Evolutionary conservation across 2,329 filamentous ascomycete species (phyloP), one percentile per base, ranked within the genome.

Genomic region (Rasamsonia emersonii): DNA sequence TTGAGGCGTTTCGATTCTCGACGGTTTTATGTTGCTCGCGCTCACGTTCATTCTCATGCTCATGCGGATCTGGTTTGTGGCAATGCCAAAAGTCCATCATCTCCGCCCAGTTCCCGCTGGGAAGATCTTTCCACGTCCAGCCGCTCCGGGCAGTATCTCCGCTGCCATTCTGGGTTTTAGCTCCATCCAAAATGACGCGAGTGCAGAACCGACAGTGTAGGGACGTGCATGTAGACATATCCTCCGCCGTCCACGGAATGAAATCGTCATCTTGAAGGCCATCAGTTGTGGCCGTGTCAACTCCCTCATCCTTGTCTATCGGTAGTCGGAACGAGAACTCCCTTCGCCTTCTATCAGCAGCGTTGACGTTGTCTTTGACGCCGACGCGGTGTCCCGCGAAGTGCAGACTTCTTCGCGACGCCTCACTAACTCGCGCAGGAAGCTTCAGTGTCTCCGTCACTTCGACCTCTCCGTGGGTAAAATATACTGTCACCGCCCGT

Each of bases 51-150:
- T 65, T 59, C 9, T 56, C 51, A 28, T 66, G 56, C 8, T 54
- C 47, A 18, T 70, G 59, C 16, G 67, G 46, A 39, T 71, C 65
- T 2, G 93, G 91, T 59, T 96, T 96, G 58, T 98, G 91, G 51
- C 91, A 98, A 59, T 98, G 93, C 91, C 91, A 98, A 46, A 98
- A 93, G 57, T 98, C 93, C 91, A 98, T 98, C 88, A 98, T 93
- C 62, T 98, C 91, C 0, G 91, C 93, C 91, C 91, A 98, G 50
- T 94, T 89, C 47, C 93, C 86, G 51, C 86, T 94, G 0, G 91
- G 91, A 11, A 98, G 65, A 51, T 98, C 86, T 59, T 89, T 94
- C 89, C 91, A 98, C 21, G 62, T 57, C 23, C 57, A 61, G 5
- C 75, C 63, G 3, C 31, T 44, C 5, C 5, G 4, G 11, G 24